These are phyloP conservation scores for Pestalotiopsis sp. DNA, from an alignment of 2,329 filamentous ascomycete species.

Conservation along the genomic window DNA sequence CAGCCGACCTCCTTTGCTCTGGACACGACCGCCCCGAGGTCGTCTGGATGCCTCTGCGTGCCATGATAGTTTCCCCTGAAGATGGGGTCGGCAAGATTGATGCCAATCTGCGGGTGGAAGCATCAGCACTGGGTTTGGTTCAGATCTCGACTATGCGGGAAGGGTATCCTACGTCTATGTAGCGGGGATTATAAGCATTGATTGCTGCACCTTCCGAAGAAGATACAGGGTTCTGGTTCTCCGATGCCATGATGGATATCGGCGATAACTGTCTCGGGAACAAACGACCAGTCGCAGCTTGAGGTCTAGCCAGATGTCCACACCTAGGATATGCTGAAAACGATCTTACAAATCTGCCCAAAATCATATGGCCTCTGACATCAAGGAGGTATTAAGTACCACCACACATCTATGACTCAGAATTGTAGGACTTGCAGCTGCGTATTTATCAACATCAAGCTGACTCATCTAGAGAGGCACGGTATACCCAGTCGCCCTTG, in stretches of 20 bases:
- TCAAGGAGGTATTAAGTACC: not conserved
- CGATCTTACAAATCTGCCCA: not conserved
- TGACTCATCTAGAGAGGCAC: not conserved
- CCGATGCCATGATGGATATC: slow-evolving; percentile 27
- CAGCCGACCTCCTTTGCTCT: slow-evolving; percentile 80
- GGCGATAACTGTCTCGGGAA: slow-evolving; percentile 16
- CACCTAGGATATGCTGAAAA: not conserved
- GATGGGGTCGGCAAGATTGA: slow-evolving; percentile 93
- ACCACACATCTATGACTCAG: slow-evolving; percentile 2
- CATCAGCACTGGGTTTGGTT: not conserved
- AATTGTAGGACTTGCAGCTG: not conserved
- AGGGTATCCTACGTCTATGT: slow-evolving; percentile 58
- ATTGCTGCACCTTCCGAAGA: slow-evolving; percentile 14
- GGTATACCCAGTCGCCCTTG: not conserved
- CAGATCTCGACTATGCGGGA: not conserved
- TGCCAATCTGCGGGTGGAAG: slow-evolving; percentile 66
- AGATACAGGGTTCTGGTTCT: slow-evolving; percentile 21
- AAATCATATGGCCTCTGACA: slow-evolving; percentile 3
- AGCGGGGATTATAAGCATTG: slow-evolving; percentile 50
- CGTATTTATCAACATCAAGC: not conserved
- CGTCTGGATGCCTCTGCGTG: slow-evolving; percentile 72
- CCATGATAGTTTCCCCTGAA: slow-evolving; percentile 85
- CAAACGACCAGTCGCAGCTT: not conserved
- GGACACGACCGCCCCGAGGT: slow-evolving; percentile 76
- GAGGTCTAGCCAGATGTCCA: not conserved